These are phyloP conservation scores for Rubia yunnanensis DNA, from an alignment of 257 asterid genomes.

Conservation along the genomic window DNA sequence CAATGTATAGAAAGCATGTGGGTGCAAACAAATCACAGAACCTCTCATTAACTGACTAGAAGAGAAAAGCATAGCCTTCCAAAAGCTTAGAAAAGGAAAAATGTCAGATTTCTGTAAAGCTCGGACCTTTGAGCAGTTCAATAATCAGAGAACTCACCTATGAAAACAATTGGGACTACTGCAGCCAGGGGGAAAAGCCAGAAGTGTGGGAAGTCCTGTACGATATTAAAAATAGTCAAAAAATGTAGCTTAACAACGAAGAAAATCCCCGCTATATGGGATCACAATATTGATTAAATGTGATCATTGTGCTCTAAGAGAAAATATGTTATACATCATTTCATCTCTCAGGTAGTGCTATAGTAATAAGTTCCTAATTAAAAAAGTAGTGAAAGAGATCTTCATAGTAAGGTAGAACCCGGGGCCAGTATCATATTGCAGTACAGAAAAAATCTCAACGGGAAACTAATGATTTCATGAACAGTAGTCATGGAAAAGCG, in stretches of 20 bases:
- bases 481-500: not conserved
- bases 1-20: not conserved
- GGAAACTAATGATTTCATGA: not conserved
- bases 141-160: constrained; percentile 39
- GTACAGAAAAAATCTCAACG: not conserved
- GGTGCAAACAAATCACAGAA: not conserved
- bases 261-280: not conserved
- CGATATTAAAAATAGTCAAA: constrained; percentile 11
- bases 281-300: not conserved
- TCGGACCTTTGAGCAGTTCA: not conserved
- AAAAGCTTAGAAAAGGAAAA: not conserved
- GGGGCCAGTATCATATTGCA: not conserved
- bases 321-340: not conserved
- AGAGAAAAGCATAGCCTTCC: not conserved
- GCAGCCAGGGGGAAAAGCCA: constrained; percentile 93
- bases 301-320: not conserved
- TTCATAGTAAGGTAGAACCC: not conserved
- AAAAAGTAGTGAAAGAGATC: not conserved
- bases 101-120: not conserved
- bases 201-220: constrained; percentile 75
- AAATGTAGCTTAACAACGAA: not conserved
- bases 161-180: constrained; percentile 56
- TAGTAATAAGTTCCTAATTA: not conserved
- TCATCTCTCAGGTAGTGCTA: not conserved
- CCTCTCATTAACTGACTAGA: not conserved